A percentile compares a stretch with the other conserved stretches of the same genome.
These are phyloP conservation scores for Malus fusca DNA, from an alignment of 306 rosid species.

Conservation along the genomic window DNA sequence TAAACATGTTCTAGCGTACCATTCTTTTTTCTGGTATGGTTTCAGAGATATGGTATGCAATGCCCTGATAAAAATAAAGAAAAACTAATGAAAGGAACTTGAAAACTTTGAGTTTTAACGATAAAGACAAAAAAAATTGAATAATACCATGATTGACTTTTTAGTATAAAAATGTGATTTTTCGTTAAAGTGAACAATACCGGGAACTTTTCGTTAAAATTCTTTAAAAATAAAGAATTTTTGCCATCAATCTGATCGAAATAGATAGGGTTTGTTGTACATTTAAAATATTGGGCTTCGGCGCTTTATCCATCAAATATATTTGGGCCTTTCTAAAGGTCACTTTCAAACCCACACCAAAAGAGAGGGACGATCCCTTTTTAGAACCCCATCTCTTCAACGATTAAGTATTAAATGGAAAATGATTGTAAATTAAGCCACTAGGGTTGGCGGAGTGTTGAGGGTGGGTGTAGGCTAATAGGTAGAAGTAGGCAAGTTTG, in stretches of 20 bases:
- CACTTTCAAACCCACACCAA: neutral
- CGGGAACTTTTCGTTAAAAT: fast-evolving
- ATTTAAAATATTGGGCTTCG: neutral
- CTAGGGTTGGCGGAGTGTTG: neutral
- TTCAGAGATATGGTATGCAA: too few relatives aligned
- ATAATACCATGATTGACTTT: too few relatives aligned
- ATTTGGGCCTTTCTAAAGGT: neutral
- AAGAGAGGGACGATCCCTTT: neutral
- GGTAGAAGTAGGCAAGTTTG: too few relatives aligned
- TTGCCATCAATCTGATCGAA: neutral
- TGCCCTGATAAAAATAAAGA: too few relatives aligned
- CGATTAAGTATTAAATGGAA: neutral
- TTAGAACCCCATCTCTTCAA: too few relatives aligned
- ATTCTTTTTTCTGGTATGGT: neutral
- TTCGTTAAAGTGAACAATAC: too few relatives aligned
- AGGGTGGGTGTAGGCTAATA: too few relatives aligned
- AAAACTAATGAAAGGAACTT: too few relatives aligned
- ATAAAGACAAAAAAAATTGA: too few relatives aligned
- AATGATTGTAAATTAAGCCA: neutral
- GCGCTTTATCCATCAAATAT: neutral
- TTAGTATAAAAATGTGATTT: too few relatives aligned
- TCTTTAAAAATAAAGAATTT: too few relatives aligned
- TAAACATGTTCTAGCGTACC: neutral
- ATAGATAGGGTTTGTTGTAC: neutral
- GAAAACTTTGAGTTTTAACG: too few relatives aligned